Conservation (phyloP, 108 stramenopile genomes). For the Bacterosira constricta region DNA sequence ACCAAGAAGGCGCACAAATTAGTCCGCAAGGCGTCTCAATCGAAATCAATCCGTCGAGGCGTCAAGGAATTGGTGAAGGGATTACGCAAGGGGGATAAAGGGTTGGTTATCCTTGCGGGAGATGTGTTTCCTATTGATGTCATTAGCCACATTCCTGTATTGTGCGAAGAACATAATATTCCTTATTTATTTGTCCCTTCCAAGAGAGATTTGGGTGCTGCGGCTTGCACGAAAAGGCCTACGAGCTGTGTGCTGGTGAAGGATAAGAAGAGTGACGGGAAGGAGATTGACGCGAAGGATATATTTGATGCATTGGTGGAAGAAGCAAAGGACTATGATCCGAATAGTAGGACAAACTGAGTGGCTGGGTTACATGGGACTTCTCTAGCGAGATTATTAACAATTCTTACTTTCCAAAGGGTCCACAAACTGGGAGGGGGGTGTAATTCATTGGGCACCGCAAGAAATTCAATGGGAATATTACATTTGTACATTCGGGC, state of each 20-base stretch:
- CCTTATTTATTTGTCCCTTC: conserved; percentile 97
- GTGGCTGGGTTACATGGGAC: neutral
- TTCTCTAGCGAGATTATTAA: neutral
- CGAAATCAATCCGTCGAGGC: conserved; percentile 90
- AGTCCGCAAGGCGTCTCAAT: conserved; percentile 90
- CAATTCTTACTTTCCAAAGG: neutral
- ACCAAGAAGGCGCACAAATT: conserved; percentile 97
- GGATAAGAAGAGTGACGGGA: conserved; percentile 55
- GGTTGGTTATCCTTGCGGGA: conserved; percentile 94
- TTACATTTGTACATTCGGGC: too few relatives aligned
- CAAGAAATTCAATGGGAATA: neutral
- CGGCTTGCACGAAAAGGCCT: conserved; percentile 96
- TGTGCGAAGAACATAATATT: conserved; percentile 94
- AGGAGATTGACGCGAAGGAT: conserved; percentile 84
- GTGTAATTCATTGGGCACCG: neutral
- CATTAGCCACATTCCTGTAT: conserved; percentile 91
- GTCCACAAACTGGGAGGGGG: neutral
- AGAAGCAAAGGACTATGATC: conserved; percentile 87
- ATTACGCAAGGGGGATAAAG: conserved; percentile 94
- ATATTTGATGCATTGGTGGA: conserved; percentile 85
- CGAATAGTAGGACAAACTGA: conserved; percentile 27
- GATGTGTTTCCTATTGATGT: conserved; percentile 99
- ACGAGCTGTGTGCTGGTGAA: conserved; percentile 94
- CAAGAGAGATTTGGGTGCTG: conserved; percentile 96
- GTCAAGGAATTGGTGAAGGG: conserved; percentile 99